Percentiles rank a stretch among this genome's conserved stretches.
Conservation (phyloP, 257 asterid species). For the Rauvolfia tetraphylla region DNA sequence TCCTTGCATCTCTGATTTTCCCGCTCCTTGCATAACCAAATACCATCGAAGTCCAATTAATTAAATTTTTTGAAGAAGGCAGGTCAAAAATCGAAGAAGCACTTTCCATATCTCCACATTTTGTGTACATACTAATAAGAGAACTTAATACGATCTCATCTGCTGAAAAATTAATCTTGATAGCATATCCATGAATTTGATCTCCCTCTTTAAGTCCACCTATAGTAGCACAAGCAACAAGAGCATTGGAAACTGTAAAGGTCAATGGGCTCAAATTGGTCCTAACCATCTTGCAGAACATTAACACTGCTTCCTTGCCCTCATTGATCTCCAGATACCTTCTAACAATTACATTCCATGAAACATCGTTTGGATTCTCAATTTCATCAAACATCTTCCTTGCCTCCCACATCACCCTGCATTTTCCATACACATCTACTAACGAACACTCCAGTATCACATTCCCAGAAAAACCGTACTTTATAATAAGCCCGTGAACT, state of each 20-base stretch:
- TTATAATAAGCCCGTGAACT: slow-evolving; percentile 64
- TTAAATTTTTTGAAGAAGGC: slow-evolving; percentile 44
- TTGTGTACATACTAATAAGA: slow-evolving; percentile 55
- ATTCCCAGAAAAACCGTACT: slow-evolving; percentile 68
- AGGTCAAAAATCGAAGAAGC: slow-evolving; percentile 47
- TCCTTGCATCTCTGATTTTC: slow-evolving; percentile 46
- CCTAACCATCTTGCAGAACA: slow-evolving; percentile 61
- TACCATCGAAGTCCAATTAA: slow-evolving; percentile 58
- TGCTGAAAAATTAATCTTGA: slow-evolving; percentile 45
- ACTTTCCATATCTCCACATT: slow-evolving; percentile 57
- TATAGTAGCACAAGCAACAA: slow-evolving; percentile 61
- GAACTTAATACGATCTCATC: slow-evolving; percentile 63
- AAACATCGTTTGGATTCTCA: slow-evolving; percentile 50
- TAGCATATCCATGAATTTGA: slow-evolving; percentile 65
- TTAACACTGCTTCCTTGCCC: slow-evolving; percentile 45
- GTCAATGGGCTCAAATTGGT: slow-evolving; percentile 49
- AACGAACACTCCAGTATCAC: slow-evolving; percentile 70
- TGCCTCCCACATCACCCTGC: slow-evolving; percentile 57
- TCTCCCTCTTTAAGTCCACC: slow-evolving; percentile 48
- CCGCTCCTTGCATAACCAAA: slow-evolving; percentile 56
- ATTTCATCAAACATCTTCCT: slow-evolving; percentile 77
- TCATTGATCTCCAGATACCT: slow-evolving; percentile 70
- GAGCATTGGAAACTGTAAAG: slow-evolving; percentile 67
- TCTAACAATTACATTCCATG: slow-evolving; percentile 87
- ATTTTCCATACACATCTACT: slow-evolving; percentile 80